Percentiles rank a stretch among this genome's conserved stretches.
Conservation (phyloP, 208 protist species). For the Trypanosoma avium region DNA sequence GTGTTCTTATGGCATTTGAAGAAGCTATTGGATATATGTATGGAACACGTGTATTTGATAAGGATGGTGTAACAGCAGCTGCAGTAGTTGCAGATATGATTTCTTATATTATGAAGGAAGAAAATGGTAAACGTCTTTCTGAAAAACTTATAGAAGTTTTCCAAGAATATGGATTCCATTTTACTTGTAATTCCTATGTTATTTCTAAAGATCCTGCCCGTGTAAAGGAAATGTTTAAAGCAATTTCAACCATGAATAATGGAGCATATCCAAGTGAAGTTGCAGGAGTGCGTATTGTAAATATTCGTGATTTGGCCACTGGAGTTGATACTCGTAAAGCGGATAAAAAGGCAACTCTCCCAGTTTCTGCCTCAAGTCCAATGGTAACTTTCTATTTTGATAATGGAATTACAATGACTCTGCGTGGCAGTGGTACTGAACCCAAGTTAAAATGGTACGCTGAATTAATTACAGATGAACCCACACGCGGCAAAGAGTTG, state of each 20-base stretch:
- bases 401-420: constrained; percentile 88
- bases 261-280: constrained; percentile 52
- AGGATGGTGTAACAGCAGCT: constrained; percentile 96
- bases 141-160: constrained; percentile 81
- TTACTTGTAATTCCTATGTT: constrained; percentile 93
- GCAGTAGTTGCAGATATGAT: constrained; percentile 93
- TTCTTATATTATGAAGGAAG: constrained; percentile 48
- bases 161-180: constrained; percentile 87
- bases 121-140: constrained; percentile 36
- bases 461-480: constrained; percentile 48
- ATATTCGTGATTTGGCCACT: constrained; percentile 90
- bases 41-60: constrained; percentile 92
- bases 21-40: constrained; percentile 98
- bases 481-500: constrained; percentile 25
- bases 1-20: constrained; percentile 92
- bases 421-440: constrained; percentile 97
- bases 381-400: constrained; percentile 97
- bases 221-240: constrained; percentile 81
- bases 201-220: constrained; percentile 80
- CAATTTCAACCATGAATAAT: constrained; percentile 49
- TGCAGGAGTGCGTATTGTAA: constrained; percentile 51
- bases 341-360: constrained; percentile 68
- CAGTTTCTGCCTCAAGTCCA: constrained; percentile 64
- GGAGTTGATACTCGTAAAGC: constrained; percentile 76
- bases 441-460: constrained; percentile 98